Evolutionary conservation across 768 basidiomycete species (phyloP), one percentile per base, ranked within the genome.

Genomic region (Russula emetica): DNA sequence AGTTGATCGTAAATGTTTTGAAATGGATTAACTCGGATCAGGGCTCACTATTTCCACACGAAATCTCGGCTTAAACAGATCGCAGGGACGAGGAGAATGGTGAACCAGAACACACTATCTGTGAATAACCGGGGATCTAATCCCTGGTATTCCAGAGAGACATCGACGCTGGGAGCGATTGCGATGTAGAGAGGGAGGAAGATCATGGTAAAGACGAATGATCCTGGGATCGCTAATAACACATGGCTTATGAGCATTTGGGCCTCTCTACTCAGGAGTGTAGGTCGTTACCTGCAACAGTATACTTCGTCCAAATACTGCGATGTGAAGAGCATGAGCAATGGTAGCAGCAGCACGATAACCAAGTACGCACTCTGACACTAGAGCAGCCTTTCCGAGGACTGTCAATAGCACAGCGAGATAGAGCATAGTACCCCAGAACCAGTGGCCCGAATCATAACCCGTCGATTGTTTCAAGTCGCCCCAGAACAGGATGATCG

Each of bases 251-350:
- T 54, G 55, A 61, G 36, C 61, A 40, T 62, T 32, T 22, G 38
- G n/a, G 14, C 11, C 2, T 40, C 36, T 30, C 45, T 59, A 40
- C 10, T 32, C 10, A 30, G 5, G 18, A 30, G 24, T 22, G 28
- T 73, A 79, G 62, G 34, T 72, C 80, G 61, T 70, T 22, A 88
- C 88, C 89, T 45, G 92, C 93, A 54, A 98, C 91, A 14, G 96
- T 98, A 71, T 98, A 99, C 73, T 98, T 98, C 0, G 97, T 99
- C 97, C 97, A 99, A n/a, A 99, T 76, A 70, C 96, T 99, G 63
- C 9, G 57, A 60, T 51, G 28, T 10, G 13, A 22, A 60, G 36
- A 55, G 54, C 28, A 40, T 55, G 32, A 60, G 32, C 18, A 62
- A 50, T 28, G 49, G 62, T 64, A 54, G 67, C 49, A 55, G 58